Base-by-base conservation (phyloP, 1,284 basidiomycete genomes). In the Anthracocystis panici-leucophaei region DNA sequence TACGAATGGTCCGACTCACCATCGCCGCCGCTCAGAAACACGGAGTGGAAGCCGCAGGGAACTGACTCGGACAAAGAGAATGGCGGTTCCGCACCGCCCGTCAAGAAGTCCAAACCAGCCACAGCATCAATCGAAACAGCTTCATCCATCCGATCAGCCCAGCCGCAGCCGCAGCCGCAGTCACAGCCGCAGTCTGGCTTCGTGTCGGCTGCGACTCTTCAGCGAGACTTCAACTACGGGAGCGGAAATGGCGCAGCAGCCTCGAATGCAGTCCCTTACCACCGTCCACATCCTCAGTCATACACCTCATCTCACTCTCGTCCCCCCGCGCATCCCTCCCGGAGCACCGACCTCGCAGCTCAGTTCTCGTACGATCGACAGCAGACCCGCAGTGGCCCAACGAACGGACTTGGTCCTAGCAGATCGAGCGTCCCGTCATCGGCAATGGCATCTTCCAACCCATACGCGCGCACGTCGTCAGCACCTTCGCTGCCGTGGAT, bases 1-100 rank as follows among this genome's bases (percentile, higher is more conserved):
- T 65, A 70, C 57, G 67, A 71, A 31, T 75, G 73, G 73, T 75
- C 73, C 14, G 62, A 65, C 50, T 68, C 71, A 23, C 73, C 73
- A 16, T 75, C 73, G 21, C 73, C 73, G 5, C 68, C 65, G 5
- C 41, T 33, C 35, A 58, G 57, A 23, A 16, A 31, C 5, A 35
- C 48, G 7, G 46, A 40, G 38, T 12, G 29, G 14, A 45, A 6
- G 38, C 20, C 11, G 42, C 56, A 35, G 9, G 31, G 38, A 11
- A 41, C 41, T 1, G 68, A 69, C 44, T 64, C 75, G 21, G 65
- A 76, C 57, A 72, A 76, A 49, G 65, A 76, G 53, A 69, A 68
- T 51, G 49, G 45, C 2, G 40, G 18, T 7, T 57, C 49, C 20
- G 64, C 29, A 20, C 52, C 55, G 18, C 40, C 65, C 23, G 46